Evolutionary conservation across 2,329 filamentous ascomycete species (phyloP), one percentile per base, ranked within the genome.

Genomic region (Fusarium odoratissimum): DNA sequence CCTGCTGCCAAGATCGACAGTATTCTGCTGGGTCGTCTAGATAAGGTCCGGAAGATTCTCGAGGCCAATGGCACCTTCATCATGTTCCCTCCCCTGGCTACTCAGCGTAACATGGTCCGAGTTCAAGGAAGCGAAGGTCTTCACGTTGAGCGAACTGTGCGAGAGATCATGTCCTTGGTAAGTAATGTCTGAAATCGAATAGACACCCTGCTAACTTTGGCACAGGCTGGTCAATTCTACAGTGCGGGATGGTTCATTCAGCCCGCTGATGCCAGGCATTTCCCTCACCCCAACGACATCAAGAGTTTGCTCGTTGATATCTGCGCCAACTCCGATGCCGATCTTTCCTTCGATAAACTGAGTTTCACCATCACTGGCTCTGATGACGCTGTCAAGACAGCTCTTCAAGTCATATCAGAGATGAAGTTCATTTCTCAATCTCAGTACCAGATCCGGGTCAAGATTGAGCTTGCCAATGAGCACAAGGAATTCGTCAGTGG

Each of bases 401-500:
- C 95, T n/a, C 90, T 99, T 84, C 93, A 91, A 82, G 95, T 98
- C 62, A 94, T 99, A 77, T 94, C 95, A 61, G 93, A 97, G 74
- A 93, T 97, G 73, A 92, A 93, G 45, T 97, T 98, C 78, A 93
- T 97, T 67, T 92, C 92, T 73, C 92, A 95, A 76, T 91, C 93
- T 45, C 93, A 94, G 75, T 97, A 97, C 79, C 95, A 97, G 80
- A 97, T 99, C 80, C 91, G 95, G 63, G 95, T 99, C 80, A 98
- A 98, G 86, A 97, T 99, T 71, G 96, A 99, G 85, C 91, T 99
- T 63, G 96, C 96, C 79, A 98, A 98, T 79, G 96, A 99, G 84
- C 96, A 99, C 86, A 99, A 99, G 83, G 96, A 99, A 80, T 99
- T 99, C 80, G 96, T 99, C 64, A 98, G 95, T 76, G 96, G 96